A percentile compares a stretch with the other conserved stretches of the same genome.
phyloP scores from a whole-genome alignment of 768 basidiomycete species.

The Pleurotus sapidus region DNA sequence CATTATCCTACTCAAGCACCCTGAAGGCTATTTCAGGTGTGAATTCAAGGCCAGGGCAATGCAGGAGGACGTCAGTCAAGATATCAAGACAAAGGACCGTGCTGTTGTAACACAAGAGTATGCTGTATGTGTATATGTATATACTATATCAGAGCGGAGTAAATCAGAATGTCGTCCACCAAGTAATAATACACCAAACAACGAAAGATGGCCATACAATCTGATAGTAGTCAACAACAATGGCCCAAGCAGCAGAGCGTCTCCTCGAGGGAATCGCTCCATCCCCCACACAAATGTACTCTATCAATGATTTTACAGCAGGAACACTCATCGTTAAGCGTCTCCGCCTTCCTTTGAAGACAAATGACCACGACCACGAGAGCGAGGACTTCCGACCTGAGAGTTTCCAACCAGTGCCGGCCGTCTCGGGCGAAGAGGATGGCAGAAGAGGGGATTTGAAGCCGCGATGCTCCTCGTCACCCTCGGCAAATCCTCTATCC shows the following conservation, averaged over 20 bases:
- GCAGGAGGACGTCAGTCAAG: too few species aligned
- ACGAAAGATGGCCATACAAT: constrained; percentile 34
- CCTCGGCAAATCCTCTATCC: constrained; percentile 13
- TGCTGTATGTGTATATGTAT: too few species aligned
- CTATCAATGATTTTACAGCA: constrained; percentile 19
- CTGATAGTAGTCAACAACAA: constrained; percentile 35
- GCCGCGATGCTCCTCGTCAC: constrained; percentile 35
- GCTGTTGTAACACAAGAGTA: too few species aligned
- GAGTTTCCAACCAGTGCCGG: constrained; percentile 4
- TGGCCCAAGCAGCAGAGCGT: constrained; percentile 30
- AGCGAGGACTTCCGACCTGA: constrained; percentile 9
- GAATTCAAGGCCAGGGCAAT: too few species aligned
- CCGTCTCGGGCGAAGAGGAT: constrained; percentile 6
- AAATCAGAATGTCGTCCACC: constrained; percentile 28
- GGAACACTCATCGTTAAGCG: constrained; percentile 50
- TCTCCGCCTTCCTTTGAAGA: constrained; percentile 50
- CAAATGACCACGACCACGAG: constrained; percentile 53
- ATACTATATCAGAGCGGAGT: not conserved
- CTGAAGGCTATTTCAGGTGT: too few species aligned
- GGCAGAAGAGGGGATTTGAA: constrained; percentile 14
- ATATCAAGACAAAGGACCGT: too few species aligned
- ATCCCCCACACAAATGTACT: constrained; percentile 10
- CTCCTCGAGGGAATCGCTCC: constrained; percentile 14
- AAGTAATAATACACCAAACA: constrained; percentile 34
- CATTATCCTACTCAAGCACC: too few species aligned